Conservation (phyloP, 306 rosid genomes). For the apple (Malus domestica) region DNA sequence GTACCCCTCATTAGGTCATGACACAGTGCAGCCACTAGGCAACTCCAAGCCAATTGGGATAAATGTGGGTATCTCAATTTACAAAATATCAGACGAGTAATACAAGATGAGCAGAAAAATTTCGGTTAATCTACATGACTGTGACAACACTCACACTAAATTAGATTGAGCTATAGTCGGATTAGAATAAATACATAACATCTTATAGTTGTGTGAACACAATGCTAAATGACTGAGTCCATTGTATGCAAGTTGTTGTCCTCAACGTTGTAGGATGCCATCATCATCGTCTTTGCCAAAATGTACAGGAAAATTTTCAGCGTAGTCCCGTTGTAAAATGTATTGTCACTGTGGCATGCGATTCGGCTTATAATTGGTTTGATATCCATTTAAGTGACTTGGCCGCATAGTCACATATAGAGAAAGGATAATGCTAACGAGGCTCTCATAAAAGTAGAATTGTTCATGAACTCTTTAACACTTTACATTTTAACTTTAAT, state of each 20-base stretch:
- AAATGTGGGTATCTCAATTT: neutral
- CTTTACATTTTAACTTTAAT: fast-evolving
- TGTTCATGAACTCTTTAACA: too few species aligned
- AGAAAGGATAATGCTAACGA: too few species aligned
- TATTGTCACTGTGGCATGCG: slow-evolving; percentile 37
- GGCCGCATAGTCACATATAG: neutral
- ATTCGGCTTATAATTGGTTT: slow-evolving; percentile 22
- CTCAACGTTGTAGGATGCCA: slow-evolving; percentile 2
- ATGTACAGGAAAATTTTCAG: neutral
- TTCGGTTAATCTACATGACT: too few species aligned
- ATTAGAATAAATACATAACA: too few species aligned
- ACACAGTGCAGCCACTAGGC: neutral
- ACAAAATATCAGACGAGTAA: too few species aligned
- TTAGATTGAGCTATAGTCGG: too few species aligned
- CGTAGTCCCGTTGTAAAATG: slow-evolving; percentile 7
- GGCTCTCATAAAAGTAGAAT: fast-evolving
- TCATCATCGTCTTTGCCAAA: slow-evolving; percentile 3
- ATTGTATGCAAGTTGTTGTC: neutral
- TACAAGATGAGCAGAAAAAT: neutral
- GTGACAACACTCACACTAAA: fast-evolving
- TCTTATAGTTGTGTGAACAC: too few species aligned
- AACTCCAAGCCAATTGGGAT: neutral
- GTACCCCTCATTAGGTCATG: neutral
- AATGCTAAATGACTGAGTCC: too few species aligned
- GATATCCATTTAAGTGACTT: neutral